Evolutionary conservation across 148 eudicot genomes (phyloP).

Genomic region (Talinum fruticosum): DNA sequence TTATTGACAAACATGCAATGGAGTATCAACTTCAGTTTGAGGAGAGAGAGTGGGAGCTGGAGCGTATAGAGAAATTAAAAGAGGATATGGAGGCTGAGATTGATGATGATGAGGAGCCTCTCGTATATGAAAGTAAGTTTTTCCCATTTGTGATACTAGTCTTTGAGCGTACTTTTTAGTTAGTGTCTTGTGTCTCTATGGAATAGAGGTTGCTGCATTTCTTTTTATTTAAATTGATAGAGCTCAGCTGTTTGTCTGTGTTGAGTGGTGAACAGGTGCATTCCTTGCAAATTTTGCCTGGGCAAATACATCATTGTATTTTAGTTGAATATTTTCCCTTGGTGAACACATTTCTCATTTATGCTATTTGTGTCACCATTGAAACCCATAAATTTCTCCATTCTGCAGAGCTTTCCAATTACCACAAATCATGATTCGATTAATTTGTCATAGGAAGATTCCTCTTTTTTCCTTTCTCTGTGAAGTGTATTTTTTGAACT

Average conservation of each 20-base stretch:
- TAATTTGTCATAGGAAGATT: not conserved
- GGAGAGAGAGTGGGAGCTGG: slow-evolving; percentile 96
- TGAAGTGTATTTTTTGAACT: not conserved
- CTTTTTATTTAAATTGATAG: not conserved
- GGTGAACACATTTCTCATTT: too few species aligned
- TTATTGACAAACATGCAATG: slow-evolving; percentile 62
- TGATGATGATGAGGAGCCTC: slow-evolving; percentile 98
- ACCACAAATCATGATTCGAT: not conserved
- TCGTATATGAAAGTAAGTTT: slow-evolving; percentile 96
- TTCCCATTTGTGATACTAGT: not conserved
- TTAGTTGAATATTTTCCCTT: not conserved
- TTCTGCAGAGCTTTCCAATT: not conserved
- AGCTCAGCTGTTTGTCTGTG: too few species aligned
- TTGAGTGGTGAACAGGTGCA: not conserved
- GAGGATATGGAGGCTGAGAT: slow-evolving; percentile 98
- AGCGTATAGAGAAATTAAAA: slow-evolving; percentile 85
- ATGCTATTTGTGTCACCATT: not conserved
- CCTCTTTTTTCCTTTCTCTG: not conserved
- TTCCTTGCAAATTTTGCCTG: not conserved
- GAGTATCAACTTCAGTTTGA: slow-evolving; percentile 60
- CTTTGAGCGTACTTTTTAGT: not conserved
- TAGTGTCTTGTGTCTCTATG: not conserved
- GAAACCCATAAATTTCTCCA: slow-evolving; percentile 1
- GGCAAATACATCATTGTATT: not conserved
- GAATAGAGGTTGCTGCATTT: not conserved